Evolutionary conservation across 2,329 filamentous ascomycete genomes (phyloP).

Genomic region (Sporothrix humicola): DNA sequence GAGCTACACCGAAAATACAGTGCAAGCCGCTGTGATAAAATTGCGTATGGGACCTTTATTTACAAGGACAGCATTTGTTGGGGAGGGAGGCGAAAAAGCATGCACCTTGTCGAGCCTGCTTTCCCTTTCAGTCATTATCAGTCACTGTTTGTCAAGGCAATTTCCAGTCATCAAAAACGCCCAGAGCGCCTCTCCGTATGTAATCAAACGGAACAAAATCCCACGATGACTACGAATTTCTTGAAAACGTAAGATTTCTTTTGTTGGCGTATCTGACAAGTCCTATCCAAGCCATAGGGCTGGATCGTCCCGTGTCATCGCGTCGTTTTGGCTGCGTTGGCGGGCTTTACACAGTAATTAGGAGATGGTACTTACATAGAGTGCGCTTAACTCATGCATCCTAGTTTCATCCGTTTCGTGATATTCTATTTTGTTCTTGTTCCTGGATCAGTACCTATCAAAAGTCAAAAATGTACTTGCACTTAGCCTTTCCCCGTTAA

Average conservation of each 20-base stretch:
- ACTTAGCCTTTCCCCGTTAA: no score
- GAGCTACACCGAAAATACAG: not conserved
- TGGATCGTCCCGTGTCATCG: constrained; percentile 4
- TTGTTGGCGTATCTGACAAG: not conserved
- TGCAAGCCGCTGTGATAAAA: constrained; percentile 3
- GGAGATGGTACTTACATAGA: not conserved
- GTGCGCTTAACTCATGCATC: not conserved
- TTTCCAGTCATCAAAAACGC: constrained; percentile 19
- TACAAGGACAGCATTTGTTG: constrained; percentile 30
- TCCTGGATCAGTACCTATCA: not conserved
- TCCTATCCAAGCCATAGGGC: not conserved
- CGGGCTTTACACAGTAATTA: not conserved
- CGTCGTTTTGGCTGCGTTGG: not conserved
- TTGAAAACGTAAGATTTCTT: not conserved
- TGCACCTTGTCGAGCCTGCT: not conserved
- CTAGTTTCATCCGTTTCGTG: constrained; percentile 4
- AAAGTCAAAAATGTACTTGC: constrained; percentile 4
- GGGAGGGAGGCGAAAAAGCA: constrained; percentile 25
- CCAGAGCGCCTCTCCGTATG: constrained; percentile 2
- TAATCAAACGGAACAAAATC: constrained; percentile 1
- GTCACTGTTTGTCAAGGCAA: not conserved
- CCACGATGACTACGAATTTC: not conserved
- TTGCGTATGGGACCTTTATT: not conserved
- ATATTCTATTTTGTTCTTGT: not conserved
- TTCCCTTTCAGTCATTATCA: not conserved